Conservation (phyloP, 164 flowering plant genomes). For the Pachysandra terminalis region DNA sequence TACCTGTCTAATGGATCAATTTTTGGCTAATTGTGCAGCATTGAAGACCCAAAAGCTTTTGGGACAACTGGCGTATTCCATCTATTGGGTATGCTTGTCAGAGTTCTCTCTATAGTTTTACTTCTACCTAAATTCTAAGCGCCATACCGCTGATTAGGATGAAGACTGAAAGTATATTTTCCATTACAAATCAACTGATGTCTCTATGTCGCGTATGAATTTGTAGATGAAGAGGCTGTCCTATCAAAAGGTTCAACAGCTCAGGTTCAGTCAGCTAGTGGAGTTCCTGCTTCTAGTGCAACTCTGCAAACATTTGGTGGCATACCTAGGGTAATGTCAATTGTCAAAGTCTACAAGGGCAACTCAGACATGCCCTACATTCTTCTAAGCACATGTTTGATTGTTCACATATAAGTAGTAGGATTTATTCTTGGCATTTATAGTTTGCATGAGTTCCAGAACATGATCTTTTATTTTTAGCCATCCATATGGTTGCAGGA, state of each 20-base stretch:
- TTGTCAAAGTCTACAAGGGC: conserved; percentile 7
- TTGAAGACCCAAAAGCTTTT: conserved; percentile 35
- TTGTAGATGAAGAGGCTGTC: conserved; percentile 25
- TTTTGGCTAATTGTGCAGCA: conserved; percentile 41
- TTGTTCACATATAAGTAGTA: neutral
- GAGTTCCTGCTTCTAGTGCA: conserved; percentile 40
- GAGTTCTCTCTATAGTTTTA: neutral
- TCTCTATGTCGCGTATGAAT: neutral
- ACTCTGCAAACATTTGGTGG: conserved; percentile 39
- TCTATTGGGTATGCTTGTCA: conserved; percentile 43
- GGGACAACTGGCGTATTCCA: conserved; percentile 43
- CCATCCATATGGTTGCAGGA: neutral
- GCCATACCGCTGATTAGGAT: neutral
- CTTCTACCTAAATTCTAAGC: neutral
- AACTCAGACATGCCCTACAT: neutral
- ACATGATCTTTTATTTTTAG: too few species aligned
- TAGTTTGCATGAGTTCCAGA: neutral
- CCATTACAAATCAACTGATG: neutral
- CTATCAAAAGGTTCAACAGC: conserved; percentile 29
- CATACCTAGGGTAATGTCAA: conserved; percentile 48
- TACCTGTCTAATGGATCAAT: neutral
- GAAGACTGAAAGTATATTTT: neutral
- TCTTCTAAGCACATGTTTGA: neutral
- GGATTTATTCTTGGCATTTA: neutral
- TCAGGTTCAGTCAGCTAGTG: conserved; percentile 29